Percentiles rank a stretch among this genome's conserved stretches.
Evolutionary conservation across 768 basidiomycete species (phyloP).

Genomic region (Lentinula aciculospora): DNA sequence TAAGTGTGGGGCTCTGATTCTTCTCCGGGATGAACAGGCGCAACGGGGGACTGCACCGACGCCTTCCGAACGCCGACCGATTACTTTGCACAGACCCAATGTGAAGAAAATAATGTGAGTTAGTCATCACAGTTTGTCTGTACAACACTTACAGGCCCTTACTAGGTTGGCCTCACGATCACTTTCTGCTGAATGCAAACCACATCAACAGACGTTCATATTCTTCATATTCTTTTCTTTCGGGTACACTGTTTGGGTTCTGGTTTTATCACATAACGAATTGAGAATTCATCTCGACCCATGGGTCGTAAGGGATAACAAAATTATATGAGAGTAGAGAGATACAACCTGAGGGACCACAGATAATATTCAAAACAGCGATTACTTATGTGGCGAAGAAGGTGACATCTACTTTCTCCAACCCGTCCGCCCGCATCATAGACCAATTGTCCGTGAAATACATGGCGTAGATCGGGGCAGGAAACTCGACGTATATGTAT

Average conservation of each 20-base stretch:
- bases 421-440: neutral
- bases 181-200: neutral
- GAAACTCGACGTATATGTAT: neutral
- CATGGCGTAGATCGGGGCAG: neutral
- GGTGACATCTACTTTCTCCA: neutral
- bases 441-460: neutral
- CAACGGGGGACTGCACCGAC: constrained; percentile 23
- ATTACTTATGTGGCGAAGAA: neutral
- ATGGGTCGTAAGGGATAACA: no score
- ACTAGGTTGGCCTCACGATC: neutral
- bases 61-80: constrained; percentile 33
- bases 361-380: no score
- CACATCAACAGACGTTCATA: neutral
- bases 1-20: no score
- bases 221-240: neutral
- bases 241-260: neutral
- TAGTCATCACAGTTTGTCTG: neutral
- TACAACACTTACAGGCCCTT: neutral
- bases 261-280: no score
- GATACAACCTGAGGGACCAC: no score
- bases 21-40: constrained; percentile 21
- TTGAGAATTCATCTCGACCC: no score
- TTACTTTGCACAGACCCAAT: constrained; percentile 31
- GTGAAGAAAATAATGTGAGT: constrained; percentile 29
- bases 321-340: no score